A percentile compares a stretch with the other conserved stretches of the same genome.
These are phyloP conservation scores for Coemansia sp. DNA, from an alignment of 192 early-diverging fungal species.

Conservation along the genomic window DNA sequence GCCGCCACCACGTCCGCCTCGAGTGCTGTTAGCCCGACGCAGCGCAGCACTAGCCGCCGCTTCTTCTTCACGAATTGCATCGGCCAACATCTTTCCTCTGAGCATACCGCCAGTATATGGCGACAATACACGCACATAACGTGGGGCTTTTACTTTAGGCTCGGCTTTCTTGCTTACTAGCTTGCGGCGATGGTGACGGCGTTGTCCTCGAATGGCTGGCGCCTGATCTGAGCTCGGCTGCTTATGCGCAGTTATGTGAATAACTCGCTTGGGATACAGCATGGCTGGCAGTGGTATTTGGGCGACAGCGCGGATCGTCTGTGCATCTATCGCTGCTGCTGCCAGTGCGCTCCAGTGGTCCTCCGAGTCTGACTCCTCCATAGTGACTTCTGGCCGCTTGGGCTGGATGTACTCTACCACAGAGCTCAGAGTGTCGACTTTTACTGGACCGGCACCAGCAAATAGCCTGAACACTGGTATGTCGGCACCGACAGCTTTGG, in stretches of 20 bases:
- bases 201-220: neutral
- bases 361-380: constrained; percentile 51
- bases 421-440: constrained; percentile 29
- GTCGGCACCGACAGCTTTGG: neutral
- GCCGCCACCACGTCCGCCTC: constrained; percentile 20
- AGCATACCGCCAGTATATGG: constrained; percentile 49
- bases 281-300: constrained; percentile 36
- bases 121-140: constrained; percentile 29
- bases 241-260: constrained; percentile 27
- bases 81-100: constrained; percentile 42
- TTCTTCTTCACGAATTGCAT: constrained; percentile 47
- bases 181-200: constrained; percentile 6
- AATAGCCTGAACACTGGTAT: constrained; percentile 47
- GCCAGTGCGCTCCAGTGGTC: constrained; percentile 46
- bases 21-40: constrained; percentile 14
- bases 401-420: constrained; percentile 32
- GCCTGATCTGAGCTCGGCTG: constrained; percentile 3
- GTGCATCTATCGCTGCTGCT: constrained; percentile 41
- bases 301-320: constrained; percentile 21
- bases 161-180: constrained; percentile 2
- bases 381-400: constrained; percentile 26
- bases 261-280: constrained; percentile 36
- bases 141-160: constrained; percentile 7
- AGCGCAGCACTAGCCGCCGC: constrained; percentile 16
- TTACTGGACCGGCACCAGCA: constrained; percentile 44